Percentiles rank a stretch among this genome's conserved stretches.
Conservation (phyloP, 2,329 filamentous ascomycete species). For the Lasiodiplodia gonubiensis region DNA sequence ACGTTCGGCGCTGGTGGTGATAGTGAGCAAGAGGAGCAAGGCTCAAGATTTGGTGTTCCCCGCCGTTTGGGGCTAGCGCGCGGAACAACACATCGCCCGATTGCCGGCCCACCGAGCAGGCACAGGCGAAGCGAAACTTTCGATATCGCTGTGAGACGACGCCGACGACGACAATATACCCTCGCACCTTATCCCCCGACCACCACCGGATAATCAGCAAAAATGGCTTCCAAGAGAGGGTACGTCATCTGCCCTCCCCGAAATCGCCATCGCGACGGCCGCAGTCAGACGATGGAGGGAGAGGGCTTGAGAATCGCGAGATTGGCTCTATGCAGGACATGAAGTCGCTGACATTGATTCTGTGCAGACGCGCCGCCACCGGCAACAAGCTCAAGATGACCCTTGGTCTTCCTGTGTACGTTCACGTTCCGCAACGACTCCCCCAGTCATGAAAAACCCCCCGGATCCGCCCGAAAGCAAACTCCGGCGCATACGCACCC, state of each 20-base stretch:
- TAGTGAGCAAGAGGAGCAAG: neutral
- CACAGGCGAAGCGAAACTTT: constrained; percentile 26
- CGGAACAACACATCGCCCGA: constrained; percentile 14
- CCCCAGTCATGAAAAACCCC: neutral
- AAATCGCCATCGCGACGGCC: constrained; percentile 3
- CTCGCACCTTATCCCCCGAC: constrained; percentile 33
- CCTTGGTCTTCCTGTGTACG: constrained; percentile 99
- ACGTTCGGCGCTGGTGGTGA: neutral
- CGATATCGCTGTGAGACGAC: constrained; percentile 27
- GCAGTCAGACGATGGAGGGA: neutral
- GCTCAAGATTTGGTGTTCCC: constrained; percentile 2
- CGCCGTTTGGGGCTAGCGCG: neutral
- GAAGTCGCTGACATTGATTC: constrained; percentile 36
- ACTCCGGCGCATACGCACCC: constrained; percentile 30
- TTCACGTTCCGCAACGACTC: constrained; percentile 43
- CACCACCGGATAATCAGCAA: constrained; percentile 42
- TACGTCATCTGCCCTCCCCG: constrained; percentile 35
- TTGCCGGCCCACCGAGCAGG: constrained; percentile 22
- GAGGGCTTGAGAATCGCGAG: constrained; percentile 1
- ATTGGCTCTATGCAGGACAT: constrained; percentile 12
- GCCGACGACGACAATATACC: constrained; percentile 30
- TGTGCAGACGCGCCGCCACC: constrained; percentile 74
- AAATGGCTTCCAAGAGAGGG: constrained; percentile 49
- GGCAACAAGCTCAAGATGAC: constrained; percentile 99
- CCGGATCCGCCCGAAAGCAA: constrained; percentile 2